Conservation (phyloP, 371 early-diverging fungal genomes). For the Mucor piriformis region DNA sequence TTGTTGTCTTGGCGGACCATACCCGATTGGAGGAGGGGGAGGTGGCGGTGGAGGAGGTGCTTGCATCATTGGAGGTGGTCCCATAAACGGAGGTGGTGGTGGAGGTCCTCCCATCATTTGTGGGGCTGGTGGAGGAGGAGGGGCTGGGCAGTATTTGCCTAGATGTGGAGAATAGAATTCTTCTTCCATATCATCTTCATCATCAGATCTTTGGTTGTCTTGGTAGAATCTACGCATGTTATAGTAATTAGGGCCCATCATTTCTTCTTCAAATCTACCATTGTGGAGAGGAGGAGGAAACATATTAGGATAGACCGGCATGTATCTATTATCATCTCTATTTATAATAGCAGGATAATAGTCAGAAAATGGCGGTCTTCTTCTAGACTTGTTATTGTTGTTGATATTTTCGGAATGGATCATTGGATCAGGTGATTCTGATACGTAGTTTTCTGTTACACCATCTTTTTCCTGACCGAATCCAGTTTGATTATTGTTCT, state of each 20-base stretch:
- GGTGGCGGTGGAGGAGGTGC: conserved; percentile 5
- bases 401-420: conserved; percentile 12
- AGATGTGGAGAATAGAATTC: not conserved
- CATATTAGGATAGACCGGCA: conserved; percentile 1
- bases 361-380: not conserved
- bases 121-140: conserved; percentile 11
- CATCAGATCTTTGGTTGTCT: not conserved
- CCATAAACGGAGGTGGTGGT: conserved; percentile 6
- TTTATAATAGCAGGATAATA: not conserved
- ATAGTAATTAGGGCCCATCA: conserved; percentile 3
- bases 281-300: not conserved
- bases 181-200: conserved; percentile 10
- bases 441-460: conserved; percentile 1
- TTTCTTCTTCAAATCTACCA: not conserved
- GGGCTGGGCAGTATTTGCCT: not conserved
- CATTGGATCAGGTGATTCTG: conserved; percentile 16
- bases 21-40: conserved; percentile 5
- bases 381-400: conserved; percentile 5
- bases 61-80: conserved; percentile 5
- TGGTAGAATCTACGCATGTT: not conserved
- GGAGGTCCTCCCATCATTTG: not conserved
- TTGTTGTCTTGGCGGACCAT: not conserved
- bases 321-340: conserved; percentile 3
- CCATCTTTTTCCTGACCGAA: not conserved
- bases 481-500: not conserved